Percentiles rank a stretch among this genome's conserved stretches.
phyloP scores from a whole-genome alignment of 768 basidiomycete species.

The Tulasnella sp. region DNA sequence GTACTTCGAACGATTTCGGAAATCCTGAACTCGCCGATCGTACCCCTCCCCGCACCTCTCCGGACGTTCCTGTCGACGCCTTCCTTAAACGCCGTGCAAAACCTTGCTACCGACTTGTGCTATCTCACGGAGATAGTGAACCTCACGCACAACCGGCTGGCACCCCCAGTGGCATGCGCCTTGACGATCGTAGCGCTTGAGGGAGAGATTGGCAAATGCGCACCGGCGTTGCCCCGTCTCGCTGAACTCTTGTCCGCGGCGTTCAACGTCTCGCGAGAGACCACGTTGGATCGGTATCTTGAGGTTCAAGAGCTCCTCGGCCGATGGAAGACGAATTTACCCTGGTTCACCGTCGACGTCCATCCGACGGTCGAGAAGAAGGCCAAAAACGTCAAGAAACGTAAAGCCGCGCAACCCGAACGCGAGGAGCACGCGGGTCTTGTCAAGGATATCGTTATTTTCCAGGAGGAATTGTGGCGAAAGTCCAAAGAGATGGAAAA shows the following conservation, averaged over 20 bases:
- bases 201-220: conserved; percentile 42
- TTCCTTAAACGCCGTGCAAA: conserved; percentile 28
- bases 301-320: conserved; percentile 47
- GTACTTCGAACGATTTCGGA: conserved; percentile 42
- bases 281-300: conserved; percentile 62
- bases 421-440: conserved; percentile 34
- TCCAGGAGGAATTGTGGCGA: conserved; percentile 50
- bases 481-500: conserved; percentile 14
- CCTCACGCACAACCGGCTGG: conserved; percentile 29
- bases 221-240: conserved; percentile 45
- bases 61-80: conserved; percentile 29
- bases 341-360: conserved; percentile 41
- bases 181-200: conserved; percentile 60
- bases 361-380: conserved; percentile 6
- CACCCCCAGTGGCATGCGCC: conserved; percentile 50
- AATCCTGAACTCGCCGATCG: conserved; percentile 4
- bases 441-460: conserved; percentile 56
- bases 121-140: conserved; percentile 32
- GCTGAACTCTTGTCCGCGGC: conserved; percentile 44
- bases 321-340: conserved; percentile 49
- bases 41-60: conserved; percentile 20
- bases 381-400: neutral
- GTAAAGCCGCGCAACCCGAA: conserved; percentile 25
- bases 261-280: conserved; percentile 38
- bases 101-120: conserved; percentile 38